Conservation (phyloP, 2,329 filamentous ascomycete species). For the Sporothrix sp. region DNA sequence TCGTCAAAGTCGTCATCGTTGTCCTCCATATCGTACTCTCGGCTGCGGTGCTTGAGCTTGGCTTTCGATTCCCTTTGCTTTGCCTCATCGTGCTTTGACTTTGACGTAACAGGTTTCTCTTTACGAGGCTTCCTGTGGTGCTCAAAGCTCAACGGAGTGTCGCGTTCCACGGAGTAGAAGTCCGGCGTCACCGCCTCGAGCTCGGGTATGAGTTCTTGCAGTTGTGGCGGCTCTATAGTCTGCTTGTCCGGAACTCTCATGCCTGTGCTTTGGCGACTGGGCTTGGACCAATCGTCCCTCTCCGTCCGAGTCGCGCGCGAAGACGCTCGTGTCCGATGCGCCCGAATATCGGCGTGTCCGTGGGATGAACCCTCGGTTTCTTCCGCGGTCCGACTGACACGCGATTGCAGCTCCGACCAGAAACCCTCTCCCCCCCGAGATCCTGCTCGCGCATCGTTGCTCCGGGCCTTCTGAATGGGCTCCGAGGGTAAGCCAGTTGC, state of each 20-base stretch:
- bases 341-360: too few relatives aligned
- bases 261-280: too few relatives aligned
- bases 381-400: neutral
- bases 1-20: constrained; percentile 31
- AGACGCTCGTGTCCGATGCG: neutral
- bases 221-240: neutral
- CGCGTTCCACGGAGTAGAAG: neutral
- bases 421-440: too few relatives aligned
- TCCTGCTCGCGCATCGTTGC: too few relatives aligned
- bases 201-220: neutral
- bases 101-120: neutral
- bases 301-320: neutral
- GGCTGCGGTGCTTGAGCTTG: too few relatives aligned
- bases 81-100: constrained; percentile 4
- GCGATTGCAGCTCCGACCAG: constrained; percentile 8
- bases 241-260: too few relatives aligned
- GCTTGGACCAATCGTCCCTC: too few relatives aligned
- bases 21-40: constrained; percentile 25
- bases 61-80: neutral
- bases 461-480: neutral
- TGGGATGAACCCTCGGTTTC: too few relatives aligned
- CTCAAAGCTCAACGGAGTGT: neutral
- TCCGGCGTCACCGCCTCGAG: neutral
- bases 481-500: too few relatives aligned
- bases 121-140: constrained; percentile 9